These are phyloP conservation scores for Candida mesenterica DNA, from an alignment of 1,139 yeast species.

Conservation along the genomic window DNA sequence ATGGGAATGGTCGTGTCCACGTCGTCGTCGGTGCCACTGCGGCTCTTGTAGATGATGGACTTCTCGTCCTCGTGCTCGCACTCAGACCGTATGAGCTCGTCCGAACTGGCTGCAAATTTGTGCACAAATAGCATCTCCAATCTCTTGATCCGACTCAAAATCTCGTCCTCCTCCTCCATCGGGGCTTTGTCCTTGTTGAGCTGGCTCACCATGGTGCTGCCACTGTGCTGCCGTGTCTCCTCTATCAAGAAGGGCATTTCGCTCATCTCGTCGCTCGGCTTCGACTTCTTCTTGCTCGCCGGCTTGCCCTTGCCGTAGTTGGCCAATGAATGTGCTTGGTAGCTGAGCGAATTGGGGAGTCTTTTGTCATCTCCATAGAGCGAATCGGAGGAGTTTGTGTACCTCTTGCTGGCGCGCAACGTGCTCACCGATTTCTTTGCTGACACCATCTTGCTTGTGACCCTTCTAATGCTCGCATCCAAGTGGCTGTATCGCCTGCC, in stretches of 20 bases:
- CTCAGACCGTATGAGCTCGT: background rate
- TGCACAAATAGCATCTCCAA: constrained; percentile 11
- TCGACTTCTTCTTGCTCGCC: background rate
- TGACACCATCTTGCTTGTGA: constrained; percentile 4
- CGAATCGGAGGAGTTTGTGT: constrained; percentile 8
- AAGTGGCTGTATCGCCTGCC: constrained; percentile 15
- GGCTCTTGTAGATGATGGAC: constrained; percentile 8
- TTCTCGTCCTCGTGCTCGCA: constrained; percentile 5
- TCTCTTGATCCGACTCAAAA: constrained; percentile 12
- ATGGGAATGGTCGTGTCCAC: background rate
- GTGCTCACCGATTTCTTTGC: constrained; percentile 4
- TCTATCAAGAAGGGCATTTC: too few species aligned
- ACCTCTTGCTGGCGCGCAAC: constrained; percentile 5
- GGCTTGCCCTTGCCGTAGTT: background rate
- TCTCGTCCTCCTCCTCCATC: constrained; percentile 12
- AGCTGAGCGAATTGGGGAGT: constrained; percentile 3
- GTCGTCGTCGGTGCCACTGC: constrained; percentile 3
- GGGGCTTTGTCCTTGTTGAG: too few species aligned
- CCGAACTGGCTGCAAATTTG: constrained; percentile 4
- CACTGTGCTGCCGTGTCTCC: constrained; percentile 1
- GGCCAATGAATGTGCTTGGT: constrained; percentile 5
- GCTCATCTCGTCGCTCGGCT: too few species aligned
- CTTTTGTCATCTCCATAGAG: constrained; percentile 5
- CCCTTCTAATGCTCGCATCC: constrained; percentile 10
- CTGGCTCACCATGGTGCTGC: constrained; percentile 3